Base-by-base conservation (phyloP, 1,139 yeast genomes). In the Taphrina pruni region DNA sequence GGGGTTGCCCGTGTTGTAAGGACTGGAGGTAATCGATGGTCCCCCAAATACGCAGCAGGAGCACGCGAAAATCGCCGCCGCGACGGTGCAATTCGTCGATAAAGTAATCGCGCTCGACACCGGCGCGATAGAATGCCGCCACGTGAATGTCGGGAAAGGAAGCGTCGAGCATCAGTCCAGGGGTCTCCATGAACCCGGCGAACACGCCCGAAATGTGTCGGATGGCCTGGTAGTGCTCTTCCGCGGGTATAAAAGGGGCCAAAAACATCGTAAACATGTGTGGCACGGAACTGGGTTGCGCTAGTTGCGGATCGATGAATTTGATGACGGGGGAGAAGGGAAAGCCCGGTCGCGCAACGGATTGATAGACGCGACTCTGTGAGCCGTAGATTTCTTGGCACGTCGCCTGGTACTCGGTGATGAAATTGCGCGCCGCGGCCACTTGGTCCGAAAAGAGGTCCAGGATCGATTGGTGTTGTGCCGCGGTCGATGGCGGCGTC, bases 141-240 rank as follows among this genome's bases (percentile, higher is more conserved):
- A 64, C 55, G 56, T 54, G 60, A 39, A 56, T 54, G 38, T 64
- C 67, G 11, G 67, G 67, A 21, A 45, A 64, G 48, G 60, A 48
- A 26, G 60, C 67, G 17, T 64, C 60, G 39, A 38, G 32, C 55
- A 54, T 38, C 20, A 58, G 43, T 17, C 62, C 62, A 8, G 61
- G 61, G 11, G 41, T 64, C 36, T 55, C 67, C 50, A 52, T 38
- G 56, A 64, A 57, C 46, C 55, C 67, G 9, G 60, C 52, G 48
- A 45, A 64, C 26, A 54, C 45, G 20, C 67, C 67, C 35, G 52
- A 32, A 14, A 57, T 57, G 46, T 46, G 43, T 14, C 56, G 54
- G 12, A 56, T 39, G 12, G 61, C 45, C 14, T 43, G 46, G 43
- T 54, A 21, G n/a, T 54, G 60, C 39, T 64, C 61, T 4, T 32